Evolutionary conservation across 306 rosid genomes (phyloP), one percentile per base, ranked within the genome.

Genomic region (Vigna hirtella): DNA sequence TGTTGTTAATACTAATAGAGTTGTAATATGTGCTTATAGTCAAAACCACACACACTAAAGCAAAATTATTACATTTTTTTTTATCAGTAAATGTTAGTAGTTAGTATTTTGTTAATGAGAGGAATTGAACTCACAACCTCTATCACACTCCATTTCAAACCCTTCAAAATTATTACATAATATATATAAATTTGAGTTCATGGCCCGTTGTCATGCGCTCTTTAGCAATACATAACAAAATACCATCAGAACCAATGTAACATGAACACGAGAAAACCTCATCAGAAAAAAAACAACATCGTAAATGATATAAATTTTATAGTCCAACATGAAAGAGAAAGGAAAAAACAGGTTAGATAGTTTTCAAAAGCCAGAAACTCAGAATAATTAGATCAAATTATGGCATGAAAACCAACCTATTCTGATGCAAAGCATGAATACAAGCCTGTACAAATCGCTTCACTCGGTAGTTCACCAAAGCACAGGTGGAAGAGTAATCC

Each of bases 381-480:
- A 69, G 28, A 49, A 52, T 42, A 14, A 28, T 71, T 52, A 40
- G 70, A 49, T 22, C 62, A 57, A 45, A 67, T 70, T 12, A 66
- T 11, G 42, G 52, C 17, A 68, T 8, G 26, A 66, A 69, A 57
- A 42, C 87, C 65, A 80, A 92, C 97, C 97, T 92, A 61, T 88
- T 89, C 66, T 83, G 88, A 79, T 92, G 91, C 57, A 90, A 74
- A 26, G 97, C 93, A 83, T 81, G 79, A 65, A 90, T 79, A 82
- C 93, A 92, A 62, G 85, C 78, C 71, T 83, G 82, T 56, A 82
- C 87, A 80, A 92, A 79, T 67, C 71, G 84, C 85, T 92, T 90
- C 74, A 90, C 86, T 80, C 97, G 83, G 83, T 74, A 85, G 72
- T 92, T 87, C 66, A 85, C 97, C 78, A 88, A 78, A 73, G 90